Conservation (phyloP, 169 alveolate species). For the Amoebophrya sp. region DNA sequence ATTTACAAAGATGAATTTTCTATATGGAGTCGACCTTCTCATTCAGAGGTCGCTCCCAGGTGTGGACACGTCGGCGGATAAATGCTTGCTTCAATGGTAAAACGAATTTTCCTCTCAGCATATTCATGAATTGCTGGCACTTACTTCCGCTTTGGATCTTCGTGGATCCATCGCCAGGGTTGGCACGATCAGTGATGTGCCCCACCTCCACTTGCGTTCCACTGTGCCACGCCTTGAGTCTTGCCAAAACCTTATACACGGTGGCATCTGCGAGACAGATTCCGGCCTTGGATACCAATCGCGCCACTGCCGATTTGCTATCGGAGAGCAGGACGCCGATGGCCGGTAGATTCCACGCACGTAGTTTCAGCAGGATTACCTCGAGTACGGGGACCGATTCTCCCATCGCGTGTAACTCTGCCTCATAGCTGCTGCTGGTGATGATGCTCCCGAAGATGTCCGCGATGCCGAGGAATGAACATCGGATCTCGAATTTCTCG, state of each 20-base stretch:
- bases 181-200: background rate
- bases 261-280: background rate
- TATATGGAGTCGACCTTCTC: no score
- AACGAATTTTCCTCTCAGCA: background rate
- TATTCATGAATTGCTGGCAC: background rate
- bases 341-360: background rate
- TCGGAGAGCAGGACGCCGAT: background rate
- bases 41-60: background rate
- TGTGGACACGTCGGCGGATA: background rate
- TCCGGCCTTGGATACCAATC: background rate
- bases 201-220: background rate
- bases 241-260: background rate
- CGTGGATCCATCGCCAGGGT: background rate
- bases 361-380: background rate
- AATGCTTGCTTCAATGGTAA: background rate
- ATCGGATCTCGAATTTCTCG: background rate
- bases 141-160: background rate
- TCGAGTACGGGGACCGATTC: background rate
- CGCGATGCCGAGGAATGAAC: background rate
- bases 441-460: background rate
- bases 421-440: background rate
- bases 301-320: background rate
- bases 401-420: background rate
- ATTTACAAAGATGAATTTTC: no score
- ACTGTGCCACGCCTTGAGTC: background rate